These are phyloP conservation scores for Hanseniaspora meyeri DNA, from an alignment of 805 yeast genomes.

Conservation along the genomic window DNA sequence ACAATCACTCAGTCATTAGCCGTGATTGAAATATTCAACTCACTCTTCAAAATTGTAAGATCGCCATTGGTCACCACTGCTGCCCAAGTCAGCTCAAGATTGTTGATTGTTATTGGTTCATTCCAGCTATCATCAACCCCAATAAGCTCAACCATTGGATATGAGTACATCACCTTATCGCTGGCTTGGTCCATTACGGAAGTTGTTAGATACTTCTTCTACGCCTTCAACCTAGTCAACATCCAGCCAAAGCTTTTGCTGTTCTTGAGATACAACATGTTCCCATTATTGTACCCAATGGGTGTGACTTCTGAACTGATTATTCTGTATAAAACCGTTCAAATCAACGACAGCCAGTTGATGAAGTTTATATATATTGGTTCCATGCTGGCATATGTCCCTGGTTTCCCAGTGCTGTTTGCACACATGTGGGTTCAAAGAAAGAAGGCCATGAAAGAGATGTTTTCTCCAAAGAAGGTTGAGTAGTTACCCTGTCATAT, in stretches of 20 bases:
- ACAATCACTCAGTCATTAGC: conserved; percentile 70
- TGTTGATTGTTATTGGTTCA: conserved; percentile 72
- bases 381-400: conserved; percentile 57
- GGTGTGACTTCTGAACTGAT: conserved; percentile 81
- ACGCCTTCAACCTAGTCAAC: conserved; percentile 38
- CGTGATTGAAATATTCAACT: conserved; percentile 64
- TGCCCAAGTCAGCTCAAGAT: conserved; percentile 78
- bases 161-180: conserved; percentile 53
- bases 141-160: conserved; percentile 27
- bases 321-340: conserved; percentile 57
- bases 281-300: conserved; percentile 71
- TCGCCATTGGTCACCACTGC: conserved; percentile 75
- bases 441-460: conserved; percentile 49
- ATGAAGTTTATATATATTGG: conserved; percentile 45
- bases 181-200: conserved; percentile 94
- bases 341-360: conserved; percentile 50
- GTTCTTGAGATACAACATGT: conserved; percentile 63
- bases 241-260: conserved; percentile 25
- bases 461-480: neutral
- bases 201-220: conserved; percentile 75
- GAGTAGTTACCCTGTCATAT: neutral
- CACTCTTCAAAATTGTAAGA: conserved; percentile 66
- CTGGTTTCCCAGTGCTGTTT: conserved; percentile 76
- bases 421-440: conserved; percentile 85
- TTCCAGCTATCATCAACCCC: conserved; percentile 56